phyloP scores from a whole-genome alignment of 202 grass and related monocot species.

The Panicum hallii region DNA sequence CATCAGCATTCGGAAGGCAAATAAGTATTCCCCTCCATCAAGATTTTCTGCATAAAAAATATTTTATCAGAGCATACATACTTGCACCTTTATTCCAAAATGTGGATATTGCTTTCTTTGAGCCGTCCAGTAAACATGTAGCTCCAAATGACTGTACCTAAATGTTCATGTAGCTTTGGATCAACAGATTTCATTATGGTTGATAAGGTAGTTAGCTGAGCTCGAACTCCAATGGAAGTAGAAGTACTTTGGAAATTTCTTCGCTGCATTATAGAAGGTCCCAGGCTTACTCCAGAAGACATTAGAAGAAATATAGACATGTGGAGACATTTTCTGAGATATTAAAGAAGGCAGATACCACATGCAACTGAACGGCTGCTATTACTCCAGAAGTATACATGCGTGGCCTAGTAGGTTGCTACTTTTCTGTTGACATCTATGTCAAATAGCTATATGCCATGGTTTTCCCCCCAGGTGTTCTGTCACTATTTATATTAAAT shows the following conservation, averaged over 20 bases:
- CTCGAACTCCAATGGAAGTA: conserved; percentile 95
- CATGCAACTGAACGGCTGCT: neutral
- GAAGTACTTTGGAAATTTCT: conserved; percentile 88
- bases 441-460: conserved; percentile 5
- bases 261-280: conserved; percentile 63
- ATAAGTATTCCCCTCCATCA: conserved; percentile 97
- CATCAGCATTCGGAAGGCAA: conserved; percentile 99
- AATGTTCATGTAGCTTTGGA: conserved; percentile 94
- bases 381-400: conserved; percentile 2
- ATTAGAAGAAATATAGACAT: conserved; percentile 23
- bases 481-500: neutral
- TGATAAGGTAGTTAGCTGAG: conserved; percentile 77
- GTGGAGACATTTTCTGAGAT: conserved; percentile 13
- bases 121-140: conserved; percentile 26
- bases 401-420: neutral
- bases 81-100: conserved; percentile 28
- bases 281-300: conserved; percentile 31
- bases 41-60: conserved; percentile 75
- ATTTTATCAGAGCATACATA: conserved; percentile 46
- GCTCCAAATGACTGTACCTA: conserved; percentile 64
- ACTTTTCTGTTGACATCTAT: conserved; percentile 24
- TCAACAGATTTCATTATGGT: conserved; percentile 84
- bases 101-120: conserved; percentile 36
- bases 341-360: conserved; percentile 36
- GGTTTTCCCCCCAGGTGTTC: neutral